Base-by-base conservation (phyloP, 2,329 filamentous ascomycete genomes). In the Aspergillus ruber region DNA sequence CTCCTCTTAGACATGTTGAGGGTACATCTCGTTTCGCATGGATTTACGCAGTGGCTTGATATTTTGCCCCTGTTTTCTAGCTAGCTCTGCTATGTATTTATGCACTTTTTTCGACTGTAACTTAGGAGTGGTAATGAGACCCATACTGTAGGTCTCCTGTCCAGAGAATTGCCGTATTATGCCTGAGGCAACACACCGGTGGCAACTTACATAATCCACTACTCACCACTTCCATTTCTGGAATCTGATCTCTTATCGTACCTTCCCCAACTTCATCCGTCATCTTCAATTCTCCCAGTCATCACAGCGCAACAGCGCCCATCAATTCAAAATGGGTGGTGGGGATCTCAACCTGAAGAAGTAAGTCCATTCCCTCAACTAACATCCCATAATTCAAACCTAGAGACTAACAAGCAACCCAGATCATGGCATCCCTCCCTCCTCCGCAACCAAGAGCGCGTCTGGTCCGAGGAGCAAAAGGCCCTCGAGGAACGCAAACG, bases 321-420 rank as follows among this genome's bases (percentile, higher is more conserved):
- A 13, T 38, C 9, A 18, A 43, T 12, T 59, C 73, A 86, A 72
- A 55, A 95, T 94, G 86, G 90, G 90, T 74, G 90, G 90, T 65
- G 90, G 90, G 65, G 90, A 97, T 78, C 81, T 98, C 64, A 96
- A 97, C 65, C 73, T 95, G 60, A 96, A 96, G 73, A 89, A 90
- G 72, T 87, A 50, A 52, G 60, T 17, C 17, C 13, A 29, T 15
- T 38, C n/a, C 25, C 12, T 10, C 6, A 15, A 5, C 29, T 12
- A 12, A 13, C 9, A n/a, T 3, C 6, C 15, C n/a, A 9, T n/a
- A 43, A 45, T 6, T 4, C 20, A 20, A 20, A 60, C 48, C 42
- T 58, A 40, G 62, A 63, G 48, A 39, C 36, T 39, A 20, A 35
- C n/a, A 20, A 20, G 18, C 17, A 39, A 39, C 12, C n/a, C 36